Evolutionary conservation across 352 stramenopile genomes (phyloP), one percentile per base, ranked within the genome.

Genomic region (Blastocystis sp.): DNA sequence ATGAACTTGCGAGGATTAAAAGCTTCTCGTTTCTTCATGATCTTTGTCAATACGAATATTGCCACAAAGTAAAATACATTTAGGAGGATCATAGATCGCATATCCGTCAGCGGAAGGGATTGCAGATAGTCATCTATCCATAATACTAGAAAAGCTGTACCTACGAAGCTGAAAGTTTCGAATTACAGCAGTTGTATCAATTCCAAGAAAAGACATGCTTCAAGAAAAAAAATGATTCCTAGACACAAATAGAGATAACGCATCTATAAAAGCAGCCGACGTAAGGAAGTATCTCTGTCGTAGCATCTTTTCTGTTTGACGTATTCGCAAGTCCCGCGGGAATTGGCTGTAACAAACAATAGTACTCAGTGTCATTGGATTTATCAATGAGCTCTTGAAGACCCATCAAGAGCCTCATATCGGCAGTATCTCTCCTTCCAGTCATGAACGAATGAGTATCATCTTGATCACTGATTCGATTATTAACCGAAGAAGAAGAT

Each of bases 21-120:
- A 42, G 52, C 19, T n/a, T 85, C 73, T 56, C 75, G 32, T 19
- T 77, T 86, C 32, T 86, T 27, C 75, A 86, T 86, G 46, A 74
- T 54, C 35, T 77, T 19, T 46, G 71, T 75, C 14, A 86, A 51
- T 1, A 86, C 19, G 9, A 59, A 27, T 35, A 86, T 71, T 0
- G 49, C 46, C 21, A 66, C 12, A 51, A 86, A 86, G 21, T 86
- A 86, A 51, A 86, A 77, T 2, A 69, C 16, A 42, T 86, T 86
- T 9, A 49, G 46, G 37, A 80, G 46, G 16, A 80, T 46, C 19
- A 80, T 39, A 4, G 69, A 80, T 9, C 61, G 58, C 11, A 32
- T 2, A 39, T 80, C 69, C 4, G 42, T 59, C 11, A 80, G 42
- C 1, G 69, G 69, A 32, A 80, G 46, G 5, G 21, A 46, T 7